A percentile compares a stretch with the other conserved stretches of the same genome.
These are phyloP conservation scores for Fusarium oxysporum DNA, from an alignment of 2,329 filamentous ascomycete genomes.

Conservation along the genomic window DNA sequence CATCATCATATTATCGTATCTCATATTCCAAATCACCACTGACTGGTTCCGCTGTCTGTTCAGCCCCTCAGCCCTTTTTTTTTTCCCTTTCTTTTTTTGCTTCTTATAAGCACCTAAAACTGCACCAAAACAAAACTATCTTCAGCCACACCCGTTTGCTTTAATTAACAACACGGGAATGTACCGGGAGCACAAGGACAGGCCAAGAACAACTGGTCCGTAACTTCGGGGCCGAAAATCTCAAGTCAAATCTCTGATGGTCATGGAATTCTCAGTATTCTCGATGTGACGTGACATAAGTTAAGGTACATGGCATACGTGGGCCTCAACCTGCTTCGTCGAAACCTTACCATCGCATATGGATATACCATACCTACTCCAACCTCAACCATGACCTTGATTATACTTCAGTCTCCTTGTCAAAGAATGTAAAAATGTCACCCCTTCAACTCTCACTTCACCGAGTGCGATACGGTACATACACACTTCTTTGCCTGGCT, in stretches of 20 bases:
- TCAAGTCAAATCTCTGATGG: background rate
- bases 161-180: background rate
- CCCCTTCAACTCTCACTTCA: slow-evolving; percentile 1
- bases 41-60: background rate
- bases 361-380: background rate
- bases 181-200: background rate
- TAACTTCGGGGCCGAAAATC: slow-evolving; percentile 21
- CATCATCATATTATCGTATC: background rate
- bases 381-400: background rate
- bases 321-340: slow-evolving; percentile 1
- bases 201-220: background rate
- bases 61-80: background rate
- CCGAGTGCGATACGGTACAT: background rate
- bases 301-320: background rate
- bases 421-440: background rate
- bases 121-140: background rate
- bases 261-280: background rate
- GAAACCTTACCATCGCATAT: background rate
- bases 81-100: background rate
- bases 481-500: background rate
- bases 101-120: background rate
- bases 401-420: slow-evolving; percentile 4
- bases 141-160: slow-evolving; percentile 26
- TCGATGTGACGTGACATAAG: slow-evolving; percentile 5
- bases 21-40: background rate